Evolutionary conservation across 305 asterid species (phyloP), one percentile per base, ranked within the genome.

Genomic region (Nicotiana rustica): DNA sequence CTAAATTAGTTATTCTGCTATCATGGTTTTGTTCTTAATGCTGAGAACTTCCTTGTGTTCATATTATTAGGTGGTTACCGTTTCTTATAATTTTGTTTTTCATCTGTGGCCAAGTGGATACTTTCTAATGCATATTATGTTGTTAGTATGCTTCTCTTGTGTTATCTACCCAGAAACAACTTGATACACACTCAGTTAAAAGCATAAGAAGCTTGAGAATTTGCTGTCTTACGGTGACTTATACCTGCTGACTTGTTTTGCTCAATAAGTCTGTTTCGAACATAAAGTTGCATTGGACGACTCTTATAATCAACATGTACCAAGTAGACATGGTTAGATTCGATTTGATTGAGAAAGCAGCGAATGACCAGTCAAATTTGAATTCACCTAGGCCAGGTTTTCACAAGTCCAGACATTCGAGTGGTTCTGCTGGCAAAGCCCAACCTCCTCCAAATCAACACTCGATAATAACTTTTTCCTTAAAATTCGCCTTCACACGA

Each of bases 231-330:
- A 17, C 1, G 7, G 65, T 29, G 49, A 75, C 29, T 55, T 52
- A 4, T 7, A 52, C 65, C 44, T 41, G 17, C 60, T 75, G 36
- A 81, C 71, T 67, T 36, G 7, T 47, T 77, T 67, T 49, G 13
- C 60, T 65, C 70, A 55, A 60, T 33, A 62, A 10, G 57, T 77
- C 77, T 90, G 52, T 80, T 84, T 64, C 75, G 73, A 47, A 80
- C 94, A 90, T 80, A 83, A 81, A 38, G 90, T 80, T 80, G 91
- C 83, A 67, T 78, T 70, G 79, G 91, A 84, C 52, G 88, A 87
- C 56, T 88, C 86, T 87, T 66, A 70, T 25, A 25, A 25, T 25
- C 25, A 25, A 25, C 25, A 25, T 55, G 68, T 9, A 56, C 65
- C 61, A 49, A 80, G 79, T 67, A 67, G 68, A n/a, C 71, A 59